Evolutionary conservation across 768 basidiomycete genomes (phyloP).

Genomic region (Boletus insuetus): DNA sequence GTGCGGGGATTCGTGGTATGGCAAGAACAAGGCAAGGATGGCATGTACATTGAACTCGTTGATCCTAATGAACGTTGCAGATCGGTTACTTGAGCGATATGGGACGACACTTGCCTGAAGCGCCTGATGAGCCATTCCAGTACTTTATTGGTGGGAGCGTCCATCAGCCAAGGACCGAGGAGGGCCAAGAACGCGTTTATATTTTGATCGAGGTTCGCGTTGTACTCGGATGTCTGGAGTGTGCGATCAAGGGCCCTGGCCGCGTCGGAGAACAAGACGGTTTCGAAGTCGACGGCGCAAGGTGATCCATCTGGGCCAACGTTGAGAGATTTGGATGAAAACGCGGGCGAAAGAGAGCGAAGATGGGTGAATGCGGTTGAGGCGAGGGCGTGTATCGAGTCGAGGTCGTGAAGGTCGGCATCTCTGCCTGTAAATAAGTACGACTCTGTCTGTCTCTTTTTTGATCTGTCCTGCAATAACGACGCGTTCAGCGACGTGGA

Average conservation of each 20-base stretch:
- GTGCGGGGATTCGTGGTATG: slow-evolving; percentile 93
- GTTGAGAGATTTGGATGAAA: slow-evolving; percentile 31
- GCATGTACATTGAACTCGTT: slow-evolving; percentile 89
- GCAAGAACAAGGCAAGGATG: slow-evolving; percentile 79
- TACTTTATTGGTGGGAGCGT: slow-evolving; percentile 76
- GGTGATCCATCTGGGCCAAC: slow-evolving; percentile 16
- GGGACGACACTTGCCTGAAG: slow-evolving; percentile 64
- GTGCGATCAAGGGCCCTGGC: slow-evolving; percentile 79
- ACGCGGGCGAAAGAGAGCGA: slow-evolving; percentile 51
- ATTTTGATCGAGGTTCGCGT: slow-evolving; percentile 56
- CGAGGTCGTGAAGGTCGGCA: slow-evolving; percentile 83
- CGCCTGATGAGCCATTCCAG: slow-evolving; percentile 94
- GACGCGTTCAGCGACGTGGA: slow-evolving; percentile 76
- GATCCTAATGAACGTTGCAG: slow-evolving; percentile 48
- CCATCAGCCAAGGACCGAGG: slow-evolving; percentile 79
- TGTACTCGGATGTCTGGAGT: slow-evolving; percentile 60
- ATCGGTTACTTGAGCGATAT: not conserved
- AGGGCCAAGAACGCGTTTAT: slow-evolving; percentile 63
- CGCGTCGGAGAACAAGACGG: slow-evolving; percentile 73
- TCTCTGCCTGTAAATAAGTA: slow-evolving; percentile 86
- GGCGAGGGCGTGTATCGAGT: slow-evolving; percentile 79
- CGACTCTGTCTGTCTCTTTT: slow-evolving; percentile 64
- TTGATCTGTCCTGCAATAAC: slow-evolving; percentile 62
- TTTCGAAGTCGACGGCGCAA: slow-evolving; percentile 51
- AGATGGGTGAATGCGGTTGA: slow-evolving; percentile 77